These are phyloP conservation scores for Candida glucosophila DNA, from an alignment of 1,139 yeast species.

Conservation along the genomic window DNA sequence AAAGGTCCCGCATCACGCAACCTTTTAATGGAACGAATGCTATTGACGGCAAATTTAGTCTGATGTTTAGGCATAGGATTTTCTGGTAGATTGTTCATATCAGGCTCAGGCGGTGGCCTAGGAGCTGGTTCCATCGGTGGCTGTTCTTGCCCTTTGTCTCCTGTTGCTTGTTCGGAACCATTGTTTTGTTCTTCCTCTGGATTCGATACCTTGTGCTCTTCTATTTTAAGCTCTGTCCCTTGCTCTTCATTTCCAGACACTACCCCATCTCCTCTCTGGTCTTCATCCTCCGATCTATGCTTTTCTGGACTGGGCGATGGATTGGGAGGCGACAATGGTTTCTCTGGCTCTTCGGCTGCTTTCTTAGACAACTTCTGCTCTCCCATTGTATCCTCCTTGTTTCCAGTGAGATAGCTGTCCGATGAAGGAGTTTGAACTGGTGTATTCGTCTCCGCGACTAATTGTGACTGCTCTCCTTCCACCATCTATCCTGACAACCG, in stretches of 20 bases:
- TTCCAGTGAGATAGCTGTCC: constrained; percentile 14
- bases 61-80: constrained; percentile 86
- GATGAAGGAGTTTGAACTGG: constrained; percentile 37
- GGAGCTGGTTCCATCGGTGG: constrained; percentile 53
- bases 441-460: constrained; percentile 22
- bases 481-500: no score
- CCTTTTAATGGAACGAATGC: constrained; percentile 75
- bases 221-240: constrained; percentile 15
- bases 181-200: constrained; percentile 3
- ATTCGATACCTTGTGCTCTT: constrained; percentile 6
- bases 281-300: constrained; percentile 22
- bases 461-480: no score
- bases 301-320: constrained; percentile 39
- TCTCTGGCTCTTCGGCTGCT: constrained; percentile 16
- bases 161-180: constrained; percentile 2
- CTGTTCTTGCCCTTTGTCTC: constrained; percentile 4
- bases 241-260: constrained; percentile 11
- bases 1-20: constrained; percentile 92
- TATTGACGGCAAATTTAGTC: constrained; percentile 56
- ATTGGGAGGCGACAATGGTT: constrained; percentile 39
- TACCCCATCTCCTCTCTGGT: no score
- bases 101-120: constrained; percentile 63
- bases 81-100: constrained; percentile 55
- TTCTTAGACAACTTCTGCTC: constrained; percentile 2
- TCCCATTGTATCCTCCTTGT: constrained; percentile 8